Conservation (phyloP, 2,329 filamentous ascomycete genomes). For the Epichloe sibirici region DNA sequence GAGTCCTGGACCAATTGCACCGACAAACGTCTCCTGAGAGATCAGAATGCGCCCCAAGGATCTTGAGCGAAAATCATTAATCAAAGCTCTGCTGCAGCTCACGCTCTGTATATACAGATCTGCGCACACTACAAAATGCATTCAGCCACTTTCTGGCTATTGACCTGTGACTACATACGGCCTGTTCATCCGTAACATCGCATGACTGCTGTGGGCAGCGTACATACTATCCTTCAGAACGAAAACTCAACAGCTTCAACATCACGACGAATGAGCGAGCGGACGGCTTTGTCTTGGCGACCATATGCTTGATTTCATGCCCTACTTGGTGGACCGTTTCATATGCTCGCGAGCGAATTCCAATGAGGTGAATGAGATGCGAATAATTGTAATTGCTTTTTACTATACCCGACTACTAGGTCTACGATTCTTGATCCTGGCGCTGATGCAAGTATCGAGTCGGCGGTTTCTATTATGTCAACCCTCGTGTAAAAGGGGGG, state of each 20-base stretch:
- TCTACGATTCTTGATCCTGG: conserved; percentile 6
- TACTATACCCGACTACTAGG: conserved; percentile 6
- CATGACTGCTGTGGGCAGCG: conserved; percentile 5
- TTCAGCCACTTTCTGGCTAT: background rate
- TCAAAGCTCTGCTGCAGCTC: background rate
- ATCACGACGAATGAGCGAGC: conserved; percentile 6
- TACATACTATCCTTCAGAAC: conserved; percentile 9
- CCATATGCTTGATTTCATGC: background rate
- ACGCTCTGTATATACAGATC: conserved; percentile 2
- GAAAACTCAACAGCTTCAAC: conserved; percentile 3
- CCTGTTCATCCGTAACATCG: conserved; percentile 5
- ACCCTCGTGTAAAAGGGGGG: background rate
- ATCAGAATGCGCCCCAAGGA: background rate
- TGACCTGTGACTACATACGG: background rate
- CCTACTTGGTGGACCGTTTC: background rate
- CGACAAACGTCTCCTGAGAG: conserved; percentile 5
- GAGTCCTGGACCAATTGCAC: conserved; percentile 16
- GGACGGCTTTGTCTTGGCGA: background rate
- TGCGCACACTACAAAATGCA: background rate
- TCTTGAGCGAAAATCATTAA: background rate
- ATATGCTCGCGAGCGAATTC: conserved; percentile 3
- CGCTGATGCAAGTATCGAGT: background rate
- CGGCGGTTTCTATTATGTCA: conserved; percentile 3
- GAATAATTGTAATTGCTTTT: conserved; percentile 6
- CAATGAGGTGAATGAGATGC: conserved; percentile 7